Evolutionary conservation across 140 eudicot genomes (phyloP).

Genomic region (Stevia rebaudiana): DNA sequence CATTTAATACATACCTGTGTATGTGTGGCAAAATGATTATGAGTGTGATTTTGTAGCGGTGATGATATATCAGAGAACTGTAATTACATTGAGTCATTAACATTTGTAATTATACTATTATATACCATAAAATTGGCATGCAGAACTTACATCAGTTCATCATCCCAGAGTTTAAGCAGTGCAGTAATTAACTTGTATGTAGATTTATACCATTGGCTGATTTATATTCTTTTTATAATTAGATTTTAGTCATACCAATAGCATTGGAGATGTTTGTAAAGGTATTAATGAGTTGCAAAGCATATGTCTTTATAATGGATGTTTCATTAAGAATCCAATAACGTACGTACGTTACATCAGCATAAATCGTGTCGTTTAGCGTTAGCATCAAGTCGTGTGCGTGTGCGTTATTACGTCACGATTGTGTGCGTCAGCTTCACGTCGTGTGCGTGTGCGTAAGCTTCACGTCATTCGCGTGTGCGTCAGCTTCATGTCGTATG

Average conservation of each 20-base stretch:
- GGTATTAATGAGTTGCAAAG: not conserved
- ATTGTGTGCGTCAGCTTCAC: not conserved
- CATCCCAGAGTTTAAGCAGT: not conserved
- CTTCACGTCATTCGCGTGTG: not conserved
- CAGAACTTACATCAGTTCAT: not conserved
- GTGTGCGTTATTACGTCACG: not conserved
- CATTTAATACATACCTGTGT: not conserved
- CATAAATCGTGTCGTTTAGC: conserved; percentile 2
- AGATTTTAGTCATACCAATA: not conserved
- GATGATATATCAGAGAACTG: not conserved
- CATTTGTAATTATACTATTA: not conserved
- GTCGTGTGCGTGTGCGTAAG: not conserved
- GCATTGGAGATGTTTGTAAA: conserved; percentile 17
- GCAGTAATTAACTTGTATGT: not conserved
- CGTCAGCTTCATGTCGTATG: conserved; percentile 1
- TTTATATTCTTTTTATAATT: not conserved
- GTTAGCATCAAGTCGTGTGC: not conserved
- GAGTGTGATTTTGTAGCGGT: conserved; percentile 1
- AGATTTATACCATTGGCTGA: not conserved
- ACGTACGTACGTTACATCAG: not conserved
- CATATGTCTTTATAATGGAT: conserved; percentile 1
- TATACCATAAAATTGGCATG: not conserved
- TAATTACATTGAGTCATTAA: not conserved
- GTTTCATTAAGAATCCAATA: conserved; percentile 13
- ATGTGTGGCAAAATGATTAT: conserved; percentile 6